Base-by-base conservation (phyloP, 2,329 filamentous ascomycete species). In the Drechslerella coelobrocha region DNA sequence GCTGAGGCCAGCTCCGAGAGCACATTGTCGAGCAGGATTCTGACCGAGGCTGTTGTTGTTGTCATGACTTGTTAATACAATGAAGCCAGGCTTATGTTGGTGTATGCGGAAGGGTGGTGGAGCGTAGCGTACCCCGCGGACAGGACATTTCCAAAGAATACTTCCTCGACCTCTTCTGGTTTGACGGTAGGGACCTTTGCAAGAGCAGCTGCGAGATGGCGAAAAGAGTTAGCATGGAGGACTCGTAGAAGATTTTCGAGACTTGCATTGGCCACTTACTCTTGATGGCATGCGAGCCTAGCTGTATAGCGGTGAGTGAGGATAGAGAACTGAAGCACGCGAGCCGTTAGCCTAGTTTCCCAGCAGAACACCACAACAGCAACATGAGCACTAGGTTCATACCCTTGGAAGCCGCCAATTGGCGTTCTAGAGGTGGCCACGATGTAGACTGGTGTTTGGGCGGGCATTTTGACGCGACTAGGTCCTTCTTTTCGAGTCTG, bases 71-170 rank as follows among this genome's bases (percentile, higher is more conserved):
- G 61, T 77, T 72, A 76, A 73, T 52, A 24, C 17, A 17, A 45
- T n/a, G n/a, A 10, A 63, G 43, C 37, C 34, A 27, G 31, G 6
- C 21, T 56, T 23, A 1, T 29, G 8, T 24, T n/a, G 6, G 6
- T 9, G 24, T 26, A 29, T 56, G 57, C 53, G 19, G 1, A 68
- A 51, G 61, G 34, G 43, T 21, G 29, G 39, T 31, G 51, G 51
- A 27, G 17, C 60, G 41, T 56, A 73, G 78, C 84, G 76, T 85
- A 96, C 92, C 93, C 92, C 79, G 93, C 94, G 69, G 92, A 96
- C 77, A 99, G 86, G 75, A 99, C 94, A 83, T 99, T 99, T 80
- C 94, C 94, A 78, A 97, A 95, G 84, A 94, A 95, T 78, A 99
- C 91, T 80, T 99, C 94, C 79, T 99, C 88, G 66, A 99, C 90